Percentiles rank a stretch among this genome's conserved stretches.
These are phyloP conservation scores for Sporodiniella umbellata DNA, from an alignment of 371 early-diverging fungal species.

Conservation along the genomic window DNA sequence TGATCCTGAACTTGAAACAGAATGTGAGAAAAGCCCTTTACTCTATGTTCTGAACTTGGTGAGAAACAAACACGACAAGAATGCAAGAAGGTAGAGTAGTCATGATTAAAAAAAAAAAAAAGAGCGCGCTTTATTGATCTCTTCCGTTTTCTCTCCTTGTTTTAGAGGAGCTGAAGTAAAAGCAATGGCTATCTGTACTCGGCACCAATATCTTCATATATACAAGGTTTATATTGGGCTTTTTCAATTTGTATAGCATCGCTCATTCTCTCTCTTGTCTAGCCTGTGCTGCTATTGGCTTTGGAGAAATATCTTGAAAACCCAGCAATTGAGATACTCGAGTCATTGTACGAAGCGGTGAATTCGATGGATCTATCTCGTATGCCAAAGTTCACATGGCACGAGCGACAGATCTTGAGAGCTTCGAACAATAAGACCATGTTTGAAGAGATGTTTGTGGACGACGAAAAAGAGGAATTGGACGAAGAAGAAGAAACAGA, in stretches of 20 bases:
- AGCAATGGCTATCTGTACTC: conserved; percentile 92
- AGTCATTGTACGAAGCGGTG: conserved; percentile 75
- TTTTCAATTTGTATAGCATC: conserved; percentile 1
- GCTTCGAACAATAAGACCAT: conserved; percentile 77
- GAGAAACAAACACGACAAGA: conserved; percentile 81
- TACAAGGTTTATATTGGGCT: conserved; percentile 68
- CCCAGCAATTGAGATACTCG: conserved; percentile 73
- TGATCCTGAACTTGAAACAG: conserved; percentile 37
- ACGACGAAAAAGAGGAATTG: conserved; percentile 17
- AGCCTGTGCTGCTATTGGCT: conserved; percentile 86
- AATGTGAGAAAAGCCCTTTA: conserved; percentile 58
- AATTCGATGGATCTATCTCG: conserved; percentile 83
- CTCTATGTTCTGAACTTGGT: conserved; percentile 89
- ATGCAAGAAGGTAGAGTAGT: conserved; percentile 60
- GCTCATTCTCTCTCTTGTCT: neutral
- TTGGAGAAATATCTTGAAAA: conserved; percentile 88
- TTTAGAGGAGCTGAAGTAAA: conserved; percentile 86
- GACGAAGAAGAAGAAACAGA: conserved; percentile 20
- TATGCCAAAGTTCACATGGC: conserved; percentile 76
- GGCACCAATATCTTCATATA: conserved; percentile 86
- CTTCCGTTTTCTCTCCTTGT: neutral
- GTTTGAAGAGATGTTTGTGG: conserved; percentile 80
- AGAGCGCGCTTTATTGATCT: too few species aligned
- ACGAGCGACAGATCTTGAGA: conserved; percentile 76
- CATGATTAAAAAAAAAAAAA: too few species aligned